Evolutionary conservation across 306 rosid genomes (phyloP).

Genomic region (Medicago lupulina): DNA sequence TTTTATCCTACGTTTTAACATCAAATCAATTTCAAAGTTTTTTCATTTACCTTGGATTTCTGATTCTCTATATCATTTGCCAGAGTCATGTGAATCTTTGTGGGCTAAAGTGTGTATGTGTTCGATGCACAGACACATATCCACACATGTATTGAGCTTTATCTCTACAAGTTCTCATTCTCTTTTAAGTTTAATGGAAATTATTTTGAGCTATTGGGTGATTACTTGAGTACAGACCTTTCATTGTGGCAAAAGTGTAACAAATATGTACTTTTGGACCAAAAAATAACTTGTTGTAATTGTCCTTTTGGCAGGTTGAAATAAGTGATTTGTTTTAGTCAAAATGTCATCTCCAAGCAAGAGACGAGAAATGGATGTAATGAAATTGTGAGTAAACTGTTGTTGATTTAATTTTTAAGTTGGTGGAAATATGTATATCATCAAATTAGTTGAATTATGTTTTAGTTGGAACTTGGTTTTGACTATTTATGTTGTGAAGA

Average conservation of each 20-base stretch:
- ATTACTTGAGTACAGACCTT: slow-evolving; percentile 23
- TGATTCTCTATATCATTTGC: slow-evolving; percentile 18
- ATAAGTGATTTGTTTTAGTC: slow-evolving; percentile 43
- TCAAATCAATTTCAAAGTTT: slow-evolving; percentile 30
- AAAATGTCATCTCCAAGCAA: slow-evolving; percentile 99
- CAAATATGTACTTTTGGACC: not conserved
- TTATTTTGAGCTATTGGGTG: slow-evolving; percentile 5
- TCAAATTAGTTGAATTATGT: slow-evolving; percentile 20
- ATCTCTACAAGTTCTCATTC: slow-evolving; percentile 32
- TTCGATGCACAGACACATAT: slow-evolving; percentile 17
- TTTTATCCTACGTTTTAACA: slow-evolving; percentile 34
- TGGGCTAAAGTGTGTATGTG: slow-evolving; percentile 11
- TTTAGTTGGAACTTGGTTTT: slow-evolving; percentile 26
- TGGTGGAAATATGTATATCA: slow-evolving; percentile 4
- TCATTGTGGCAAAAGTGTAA: slow-evolving; percentile 7
- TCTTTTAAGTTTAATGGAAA: slow-evolving; percentile 23
- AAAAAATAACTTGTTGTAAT: slow-evolving; percentile 26
- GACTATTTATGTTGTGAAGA: slow-evolving; percentile 18
- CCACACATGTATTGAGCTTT: slow-evolving; percentile 6
- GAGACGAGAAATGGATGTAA: slow-evolving; percentile 99
- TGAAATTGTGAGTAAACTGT: slow-evolving; percentile 82
- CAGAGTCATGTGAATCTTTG: slow-evolving; percentile 18
- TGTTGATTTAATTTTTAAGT: slow-evolving; percentile 9
- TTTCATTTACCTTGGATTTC: slow-evolving; percentile 31
- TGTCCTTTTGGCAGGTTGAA: slow-evolving; percentile 56